phyloP scores from a whole-genome alignment of 225 moss, liverwort and hornwort species.

The Physcomitrium patens region DNA sequence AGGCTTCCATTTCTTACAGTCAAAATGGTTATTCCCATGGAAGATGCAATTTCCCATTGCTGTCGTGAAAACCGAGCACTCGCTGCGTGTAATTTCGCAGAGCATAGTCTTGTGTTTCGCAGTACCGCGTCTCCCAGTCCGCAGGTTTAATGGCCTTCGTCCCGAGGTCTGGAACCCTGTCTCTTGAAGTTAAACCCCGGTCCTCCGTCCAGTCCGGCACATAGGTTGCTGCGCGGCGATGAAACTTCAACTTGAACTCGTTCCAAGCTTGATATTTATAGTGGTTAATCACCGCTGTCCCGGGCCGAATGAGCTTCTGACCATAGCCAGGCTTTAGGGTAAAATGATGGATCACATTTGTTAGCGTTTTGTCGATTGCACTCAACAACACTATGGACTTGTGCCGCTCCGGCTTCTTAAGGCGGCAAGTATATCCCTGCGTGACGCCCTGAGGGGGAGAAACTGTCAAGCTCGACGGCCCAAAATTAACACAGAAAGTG shows the following conservation, averaged over 20 bases:
- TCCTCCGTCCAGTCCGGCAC: conserved; percentile 74
- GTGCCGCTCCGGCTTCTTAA: conserved; percentile 54
- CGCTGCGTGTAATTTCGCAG: conserved; percentile 53
- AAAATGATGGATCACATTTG: conserved; percentile 82
- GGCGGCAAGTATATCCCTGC: conserved; percentile 81
- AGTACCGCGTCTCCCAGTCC: conserved; percentile 67
- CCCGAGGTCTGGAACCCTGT: conserved; percentile 62
- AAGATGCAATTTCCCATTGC: conserved; percentile 14
- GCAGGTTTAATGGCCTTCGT: conserved; percentile 43
- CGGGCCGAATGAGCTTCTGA: conserved; percentile 22
- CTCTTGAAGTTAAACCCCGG: conserved; percentile 46
- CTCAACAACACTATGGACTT: conserved; percentile 70
- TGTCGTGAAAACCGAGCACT: conserved; percentile 27
- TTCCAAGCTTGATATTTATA: conserved; percentile 80
- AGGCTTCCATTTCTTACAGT: too few species aligned
- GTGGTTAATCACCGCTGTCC: conserved; percentile 62
- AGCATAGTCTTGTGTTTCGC: conserved; percentile 49
- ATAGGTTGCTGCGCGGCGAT: conserved; percentile 67
- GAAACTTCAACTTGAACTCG: conserved; percentile 69
- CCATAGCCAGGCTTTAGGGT: conserved; percentile 45
- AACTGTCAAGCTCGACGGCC: conserved; percentile 65
- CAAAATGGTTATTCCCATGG: conserved; percentile 39
- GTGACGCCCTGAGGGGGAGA: conserved; percentile 69
- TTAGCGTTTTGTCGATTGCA: conserved; percentile 40
- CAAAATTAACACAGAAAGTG: conserved; percentile 70